Evolutionary conservation across 2,329 filamentous ascomycete genomes (phyloP).

Genomic region (Penicillium sp.): DNA sequence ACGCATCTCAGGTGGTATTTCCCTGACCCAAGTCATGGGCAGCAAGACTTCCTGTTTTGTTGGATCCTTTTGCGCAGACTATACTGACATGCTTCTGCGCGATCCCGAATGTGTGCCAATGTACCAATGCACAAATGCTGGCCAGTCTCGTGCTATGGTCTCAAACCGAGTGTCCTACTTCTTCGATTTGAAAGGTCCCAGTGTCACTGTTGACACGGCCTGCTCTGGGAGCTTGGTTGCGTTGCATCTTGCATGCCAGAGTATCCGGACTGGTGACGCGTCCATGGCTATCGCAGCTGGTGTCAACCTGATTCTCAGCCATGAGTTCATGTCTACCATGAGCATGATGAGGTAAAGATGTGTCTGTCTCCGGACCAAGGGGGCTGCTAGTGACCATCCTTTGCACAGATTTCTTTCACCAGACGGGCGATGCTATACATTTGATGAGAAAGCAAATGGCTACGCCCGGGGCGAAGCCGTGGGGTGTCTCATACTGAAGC

Average conservation of each 20-base stretch:
- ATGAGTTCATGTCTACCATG: conserved; percentile 29
- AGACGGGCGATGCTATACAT: conserved; percentile 32
- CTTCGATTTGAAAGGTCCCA: conserved; percentile 35
- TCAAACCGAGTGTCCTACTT: conserved; percentile 34
- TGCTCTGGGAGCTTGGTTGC: conserved; percentile 34
- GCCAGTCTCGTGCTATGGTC: conserved; percentile 27
- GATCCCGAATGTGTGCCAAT: conserved; percentile 30
- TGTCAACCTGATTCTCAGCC: conserved; percentile 27
- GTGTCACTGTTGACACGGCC: conserved; percentile 35
- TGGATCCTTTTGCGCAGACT: conserved; percentile 30
- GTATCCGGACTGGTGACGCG: conserved; percentile 23
- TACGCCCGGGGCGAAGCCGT: conserved; percentile 50
- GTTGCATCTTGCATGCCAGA: conserved; percentile 35
- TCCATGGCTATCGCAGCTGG: conserved; percentile 26
- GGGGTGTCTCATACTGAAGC: conserved; percentile 44
- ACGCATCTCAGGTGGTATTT: conserved; percentile 26
- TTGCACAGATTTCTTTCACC: conserved; percentile 26
- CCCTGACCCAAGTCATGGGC: conserved; percentile 24
- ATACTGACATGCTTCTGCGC: conserved; percentile 27
- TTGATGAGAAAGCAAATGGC: conserved; percentile 44
- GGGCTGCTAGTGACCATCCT: not conserved
- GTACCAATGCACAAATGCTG: conserved; percentile 29
- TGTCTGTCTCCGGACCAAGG: not conserved
- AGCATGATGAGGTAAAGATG: conserved; percentile 18
- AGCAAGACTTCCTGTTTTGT: conserved; percentile 31